These are phyloP conservation scores for Stemphylium beticola DNA, from an alignment of 2,329 filamentous ascomycete species.

Conservation along the genomic window DNA sequence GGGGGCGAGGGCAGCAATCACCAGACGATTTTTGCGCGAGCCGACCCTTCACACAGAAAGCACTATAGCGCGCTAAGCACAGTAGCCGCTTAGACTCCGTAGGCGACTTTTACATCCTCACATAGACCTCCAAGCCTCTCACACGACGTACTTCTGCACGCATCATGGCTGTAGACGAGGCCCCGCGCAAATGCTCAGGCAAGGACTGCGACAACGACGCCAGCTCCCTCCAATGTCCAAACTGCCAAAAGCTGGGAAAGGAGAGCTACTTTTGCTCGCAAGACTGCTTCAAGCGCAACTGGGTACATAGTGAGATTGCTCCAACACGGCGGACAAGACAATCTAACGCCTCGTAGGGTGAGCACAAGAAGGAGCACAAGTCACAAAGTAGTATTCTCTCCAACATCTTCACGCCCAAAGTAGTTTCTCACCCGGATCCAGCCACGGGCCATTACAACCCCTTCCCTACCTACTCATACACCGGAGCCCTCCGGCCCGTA, in stretches of 20 bases:
- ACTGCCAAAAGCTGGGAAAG: slow-evolving; percentile 86
- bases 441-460: slow-evolving; percentile 90
- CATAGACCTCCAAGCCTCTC: neutral
- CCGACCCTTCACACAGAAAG: slow-evolving; percentile 11
- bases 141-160: slow-evolving; percentile 2
- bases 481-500: slow-evolving; percentile 81
- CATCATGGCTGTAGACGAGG: slow-evolving; percentile 47
- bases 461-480: slow-evolving; percentile 84
- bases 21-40: slow-evolving; percentile 26
- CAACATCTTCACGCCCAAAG: slow-evolving; percentile 76
- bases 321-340: slow-evolving; percentile 12
- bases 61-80: neutral
- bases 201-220: slow-evolving; percentile 87
- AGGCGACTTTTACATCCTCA: neutral
- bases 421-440: slow-evolving; percentile 90
- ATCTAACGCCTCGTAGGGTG: slow-evolving; percentile 61
- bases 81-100: neutral
- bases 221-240: slow-evolving; percentile 87
- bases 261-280: slow-evolving; percentile 98
- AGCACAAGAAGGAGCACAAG: slow-evolving; percentile 87
- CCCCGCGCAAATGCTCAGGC: slow-evolving; percentile 76
- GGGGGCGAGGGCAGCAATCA: slow-evolving; percentile 8
- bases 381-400: slow-evolving; percentile 76
- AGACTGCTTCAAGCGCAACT: slow-evolving; percentile 98
- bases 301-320: slow-evolving; percentile 67